phyloP scores from a whole-genome alignment of 2,329 filamentous ascomycete species.

The Claviceps humidiphila region DNA sequence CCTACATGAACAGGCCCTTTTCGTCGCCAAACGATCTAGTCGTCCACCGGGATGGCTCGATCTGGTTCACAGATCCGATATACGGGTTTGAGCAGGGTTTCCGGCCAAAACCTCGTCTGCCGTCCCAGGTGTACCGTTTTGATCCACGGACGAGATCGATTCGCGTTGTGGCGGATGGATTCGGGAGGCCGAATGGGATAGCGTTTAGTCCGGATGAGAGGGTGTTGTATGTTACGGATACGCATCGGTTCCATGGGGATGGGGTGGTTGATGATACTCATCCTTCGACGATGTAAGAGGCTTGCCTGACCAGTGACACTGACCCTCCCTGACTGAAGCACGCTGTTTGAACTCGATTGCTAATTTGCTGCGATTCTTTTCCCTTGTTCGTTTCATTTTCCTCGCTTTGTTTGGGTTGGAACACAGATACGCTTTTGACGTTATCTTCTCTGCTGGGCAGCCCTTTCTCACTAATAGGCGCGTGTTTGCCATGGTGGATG shows the following conservation, averaged over 20 bases:
- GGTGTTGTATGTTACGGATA: slow-evolving; percentile 32
- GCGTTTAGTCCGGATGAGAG: slow-evolving; percentile 32
- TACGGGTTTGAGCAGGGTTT: slow-evolving; percentile 36
- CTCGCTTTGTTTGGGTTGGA: no score
- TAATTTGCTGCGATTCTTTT: no score
- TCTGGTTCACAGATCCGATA: slow-evolving; percentile 38
- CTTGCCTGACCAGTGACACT: neutral
- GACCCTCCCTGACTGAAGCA: no score
- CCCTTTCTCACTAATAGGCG: slow-evolving; percentile 33
- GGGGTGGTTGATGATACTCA: slow-evolving; percentile 16
- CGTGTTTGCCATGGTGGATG: slow-evolving; percentile 36
- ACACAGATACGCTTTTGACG: slow-evolving; percentile 23
- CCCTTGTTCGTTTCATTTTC: no score
- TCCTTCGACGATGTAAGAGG: slow-evolving; percentile 15
- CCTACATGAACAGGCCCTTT: slow-evolving; percentile 30
- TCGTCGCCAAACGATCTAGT: slow-evolving; percentile 38
- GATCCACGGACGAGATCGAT: slow-evolving; percentile 24
- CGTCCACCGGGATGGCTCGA: slow-evolving; percentile 25
- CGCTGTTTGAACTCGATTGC: neutral
- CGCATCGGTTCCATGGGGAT: slow-evolving; percentile 20
- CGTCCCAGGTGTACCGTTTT: slow-evolving; percentile 35
- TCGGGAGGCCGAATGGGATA: slow-evolving; percentile 32
- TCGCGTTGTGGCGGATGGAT: slow-evolving; percentile 32
- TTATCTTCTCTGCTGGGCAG: slow-evolving; percentile 13
- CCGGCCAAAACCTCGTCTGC: slow-evolving; percentile 27